Evolutionary conservation across 2,329 filamentous ascomycete species (phyloP), one percentile per base, ranked within the genome.

Genomic region (Neurospora sp.): DNA sequence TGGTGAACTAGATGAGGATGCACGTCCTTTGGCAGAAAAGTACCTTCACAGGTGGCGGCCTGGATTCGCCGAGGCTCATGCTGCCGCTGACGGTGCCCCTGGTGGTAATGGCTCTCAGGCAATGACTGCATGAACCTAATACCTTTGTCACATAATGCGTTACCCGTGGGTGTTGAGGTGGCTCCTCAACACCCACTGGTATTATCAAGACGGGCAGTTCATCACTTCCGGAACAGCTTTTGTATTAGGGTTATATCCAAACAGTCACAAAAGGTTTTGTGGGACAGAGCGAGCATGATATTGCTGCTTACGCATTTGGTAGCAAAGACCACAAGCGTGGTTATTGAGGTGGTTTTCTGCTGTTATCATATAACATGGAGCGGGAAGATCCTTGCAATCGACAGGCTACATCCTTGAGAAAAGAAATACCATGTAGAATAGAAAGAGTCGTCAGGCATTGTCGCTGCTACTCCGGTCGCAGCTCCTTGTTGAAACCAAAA

Each of bases 41-140:
- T 89, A 89, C 72, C 81, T 91, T 33, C 81, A 82, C 40, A 89
- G 87, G 77, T 90, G 85, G 81, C 83, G 88, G 17, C 87, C 87
- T 3, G 81, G 78, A 7, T 89, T 88, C 73, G 74, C 84, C n/a
- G 79, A 81, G 52, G 76, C 76, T 15, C 79, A 79, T 68, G 73
- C 69, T 40, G 43, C 46, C 1, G 69, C 67, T 7, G 36, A 72
- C 40, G 75, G 76, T 36, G 71, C 74, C 28, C 6, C 46, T 15
- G 71, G 6, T 38, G 70, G 62, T 8, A 72, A 69, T 58, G 68
- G 42, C 40, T 62, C 68, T 67, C 52, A 62, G 28, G 70, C 69
- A 62, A 66, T 73, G 28, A 69, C 71, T 40, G 67, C 71, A 19
- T 74, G 68, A 72, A 19, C 13, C 52, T 36, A 15, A 17, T 62